Conservation (phyloP, 306 rosid species). For the Acacia acuminata region DNA sequence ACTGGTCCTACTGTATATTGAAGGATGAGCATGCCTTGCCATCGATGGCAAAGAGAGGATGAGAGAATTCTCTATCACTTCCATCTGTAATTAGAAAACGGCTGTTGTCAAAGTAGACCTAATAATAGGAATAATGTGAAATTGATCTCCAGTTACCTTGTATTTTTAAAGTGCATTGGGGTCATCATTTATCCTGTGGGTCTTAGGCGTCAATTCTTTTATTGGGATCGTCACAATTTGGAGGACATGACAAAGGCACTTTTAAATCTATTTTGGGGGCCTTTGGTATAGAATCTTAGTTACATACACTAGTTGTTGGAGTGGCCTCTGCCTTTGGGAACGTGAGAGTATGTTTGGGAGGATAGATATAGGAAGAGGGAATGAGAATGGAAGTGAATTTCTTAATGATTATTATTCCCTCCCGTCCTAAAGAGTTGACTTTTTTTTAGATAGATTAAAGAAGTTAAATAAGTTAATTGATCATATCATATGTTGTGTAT, state of each 20-base stretch:
- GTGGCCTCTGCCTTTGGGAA: background rate
- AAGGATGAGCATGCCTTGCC: constrained; percentile 59
- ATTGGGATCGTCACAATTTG: background rate
- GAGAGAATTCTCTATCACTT: constrained; percentile 45
- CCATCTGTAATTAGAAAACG: constrained; percentile 66
- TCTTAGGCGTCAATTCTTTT: background rate
- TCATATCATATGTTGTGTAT: no score
- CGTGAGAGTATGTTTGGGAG: background rate
- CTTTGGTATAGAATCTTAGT: background rate
- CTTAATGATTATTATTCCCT: background rate
- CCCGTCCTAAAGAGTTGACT: no score
- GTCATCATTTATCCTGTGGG: constrained; percentile 25
- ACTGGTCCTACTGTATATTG: constrained; percentile 64
- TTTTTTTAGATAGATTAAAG: no score
- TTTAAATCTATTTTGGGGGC: background rate
- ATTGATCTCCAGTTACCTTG: constrained; percentile 46
- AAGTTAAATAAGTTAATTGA: no score
- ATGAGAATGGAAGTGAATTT: background rate
- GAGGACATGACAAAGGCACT: background rate
- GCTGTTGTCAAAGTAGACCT: constrained; percentile 52
- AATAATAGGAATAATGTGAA: constrained; percentile 58
- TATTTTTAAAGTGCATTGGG: constrained; percentile 34
- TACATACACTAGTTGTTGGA: background rate
- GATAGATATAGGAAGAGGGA: background rate
- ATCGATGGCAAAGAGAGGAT: constrained; percentile 32